A percentile compares a stretch with the other conserved stretches of the same genome.
These are phyloP conservation scores for Thielaviopsis ethacetica DNA, from an alignment of 2,329 filamentous ascomycete genomes.

Conservation along the genomic window DNA sequence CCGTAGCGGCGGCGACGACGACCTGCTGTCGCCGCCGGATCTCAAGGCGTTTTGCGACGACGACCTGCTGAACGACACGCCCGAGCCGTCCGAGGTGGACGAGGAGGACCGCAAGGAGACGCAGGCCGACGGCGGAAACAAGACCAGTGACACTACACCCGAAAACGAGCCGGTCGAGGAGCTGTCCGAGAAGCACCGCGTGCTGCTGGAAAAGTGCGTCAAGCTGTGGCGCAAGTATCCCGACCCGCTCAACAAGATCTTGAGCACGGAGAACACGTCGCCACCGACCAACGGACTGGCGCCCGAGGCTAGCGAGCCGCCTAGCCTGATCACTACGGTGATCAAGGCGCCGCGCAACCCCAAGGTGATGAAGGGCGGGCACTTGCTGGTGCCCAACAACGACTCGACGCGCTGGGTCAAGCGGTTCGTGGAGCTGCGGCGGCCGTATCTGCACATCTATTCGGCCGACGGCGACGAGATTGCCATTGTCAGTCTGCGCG, in stretches of 20 bases:
- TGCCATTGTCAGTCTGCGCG: conserved; percentile 72
- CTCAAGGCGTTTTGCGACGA: conserved; percentile 24
- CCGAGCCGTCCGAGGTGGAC: conserved; percentile 31
- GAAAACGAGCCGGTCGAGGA: conserved; percentile 15
- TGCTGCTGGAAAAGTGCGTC: conserved; percentile 38
- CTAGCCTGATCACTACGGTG: conserved; percentile 58
- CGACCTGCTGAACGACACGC: conserved; percentile 41
- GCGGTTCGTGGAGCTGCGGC: conserved; percentile 79
- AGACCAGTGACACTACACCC: conserved; percentile 15
- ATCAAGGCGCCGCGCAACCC: conserved; percentile 68
- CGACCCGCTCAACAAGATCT: conserved; percentile 37
- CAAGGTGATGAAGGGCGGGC: conserved; percentile 68
- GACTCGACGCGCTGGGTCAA: conserved; percentile 76
- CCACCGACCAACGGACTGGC: conserved; percentile 49
- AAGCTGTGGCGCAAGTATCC: conserved; percentile 48
- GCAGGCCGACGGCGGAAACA: conserved; percentile 15
- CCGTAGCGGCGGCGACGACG: conserved; percentile 14
- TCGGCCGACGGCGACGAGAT: conserved; percentile 80
- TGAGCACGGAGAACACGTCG: conserved; percentile 45
- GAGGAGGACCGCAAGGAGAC: conserved; percentile 17
- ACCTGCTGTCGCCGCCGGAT: conserved; percentile 16
- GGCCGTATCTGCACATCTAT: conserved; percentile 85
- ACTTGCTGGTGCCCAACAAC: conserved; percentile 70
- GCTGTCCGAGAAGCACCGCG: conserved; percentile 23
- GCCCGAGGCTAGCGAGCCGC: conserved; percentile 31